These are phyloP conservation scores for Stachybotrys chartarum DNA, from an alignment of 2,329 filamentous ascomycete species.

Conservation along the genomic window DNA sequence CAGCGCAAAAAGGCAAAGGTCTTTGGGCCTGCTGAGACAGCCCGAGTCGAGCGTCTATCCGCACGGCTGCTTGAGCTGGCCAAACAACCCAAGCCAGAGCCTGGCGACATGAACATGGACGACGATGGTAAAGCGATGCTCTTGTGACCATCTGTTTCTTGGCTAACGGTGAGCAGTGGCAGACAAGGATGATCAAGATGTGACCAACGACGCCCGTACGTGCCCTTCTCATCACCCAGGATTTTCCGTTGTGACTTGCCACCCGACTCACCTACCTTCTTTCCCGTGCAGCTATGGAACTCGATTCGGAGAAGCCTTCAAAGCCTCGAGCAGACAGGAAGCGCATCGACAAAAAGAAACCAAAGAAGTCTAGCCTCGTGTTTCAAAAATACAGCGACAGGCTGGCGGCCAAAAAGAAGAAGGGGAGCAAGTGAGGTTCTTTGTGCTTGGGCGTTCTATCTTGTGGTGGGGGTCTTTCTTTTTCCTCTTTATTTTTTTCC, in stretches of 20 bases:
- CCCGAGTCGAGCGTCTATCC: constrained; percentile 74
- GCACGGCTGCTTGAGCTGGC: constrained; percentile 79
- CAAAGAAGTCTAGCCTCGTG: constrained; percentile 50
- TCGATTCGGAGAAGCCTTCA: constrained; percentile 39
- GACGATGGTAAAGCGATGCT: constrained; percentile 25
- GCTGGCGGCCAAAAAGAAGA: constrained; percentile 37
- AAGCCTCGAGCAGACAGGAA: constrained; percentile 36
- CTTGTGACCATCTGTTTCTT: not conserved
- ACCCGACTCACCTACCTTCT: not conserved
- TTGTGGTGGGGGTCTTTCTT: not conserved
- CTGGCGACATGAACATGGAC: constrained; percentile 42
- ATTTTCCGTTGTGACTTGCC: not conserved
- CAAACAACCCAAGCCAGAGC: constrained; percentile 63
- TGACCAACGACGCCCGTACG: constrained; percentile 13
- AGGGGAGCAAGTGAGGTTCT: constrained; percentile 6
- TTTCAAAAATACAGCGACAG: constrained; percentile 52
- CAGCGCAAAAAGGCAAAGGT: constrained; percentile 70
- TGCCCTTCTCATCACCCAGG: not conserved
- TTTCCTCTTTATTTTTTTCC: not conserved
- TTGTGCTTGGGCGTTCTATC: no score
- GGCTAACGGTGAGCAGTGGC: not conserved
- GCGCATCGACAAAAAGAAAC: constrained; percentile 49
- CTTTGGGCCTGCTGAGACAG: constrained; percentile 76
- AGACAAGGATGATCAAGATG: constrained; percentile 20
- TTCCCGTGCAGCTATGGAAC: constrained; percentile 42